phyloP scores from a whole-genome alignment of 306 rosid species.

The Datisca glomerata region DNA sequence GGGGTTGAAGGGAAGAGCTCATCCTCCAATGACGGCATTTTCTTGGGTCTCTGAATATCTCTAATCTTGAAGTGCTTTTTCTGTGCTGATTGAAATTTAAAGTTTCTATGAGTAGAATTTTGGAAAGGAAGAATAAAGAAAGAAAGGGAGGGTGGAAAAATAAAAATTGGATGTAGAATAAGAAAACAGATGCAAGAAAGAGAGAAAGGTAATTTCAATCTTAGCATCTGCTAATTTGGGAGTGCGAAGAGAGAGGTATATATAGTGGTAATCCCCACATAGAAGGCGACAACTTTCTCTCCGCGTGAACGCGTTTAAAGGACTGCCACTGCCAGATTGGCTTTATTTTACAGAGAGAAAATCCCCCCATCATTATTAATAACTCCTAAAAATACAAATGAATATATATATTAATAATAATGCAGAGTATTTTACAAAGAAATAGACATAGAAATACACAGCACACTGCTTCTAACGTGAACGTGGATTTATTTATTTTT shows the following conservation, averaged over 20 bases:
- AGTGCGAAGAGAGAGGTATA: background rate
- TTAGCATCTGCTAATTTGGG: background rate
- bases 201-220: background rate
- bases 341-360: background rate
- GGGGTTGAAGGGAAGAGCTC: conserved; percentile 1
- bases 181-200: background rate
- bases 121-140: too few relatives aligned
- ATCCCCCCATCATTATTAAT: too few relatives aligned
- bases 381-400: too few relatives aligned
- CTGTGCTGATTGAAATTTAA: too few relatives aligned
- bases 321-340: background rate
- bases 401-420: too few relatives aligned
- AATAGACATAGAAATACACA: too few relatives aligned
- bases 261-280: background rate
- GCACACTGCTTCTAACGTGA: too few relatives aligned
- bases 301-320: background rate
- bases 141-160: background rate
- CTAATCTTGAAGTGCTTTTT: too few relatives aligned
- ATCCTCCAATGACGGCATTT: conserved; percentile 1
- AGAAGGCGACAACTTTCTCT: background rate
- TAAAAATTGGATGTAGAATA: background rate
- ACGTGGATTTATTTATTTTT: too few relatives aligned
- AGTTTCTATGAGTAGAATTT: too few relatives aligned
- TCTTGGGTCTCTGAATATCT: too few relatives aligned
- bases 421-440: too few relatives aligned